Evolutionary conservation across 208 protist species (phyloP).

Genomic region (Trypanosoma brucei): DNA sequence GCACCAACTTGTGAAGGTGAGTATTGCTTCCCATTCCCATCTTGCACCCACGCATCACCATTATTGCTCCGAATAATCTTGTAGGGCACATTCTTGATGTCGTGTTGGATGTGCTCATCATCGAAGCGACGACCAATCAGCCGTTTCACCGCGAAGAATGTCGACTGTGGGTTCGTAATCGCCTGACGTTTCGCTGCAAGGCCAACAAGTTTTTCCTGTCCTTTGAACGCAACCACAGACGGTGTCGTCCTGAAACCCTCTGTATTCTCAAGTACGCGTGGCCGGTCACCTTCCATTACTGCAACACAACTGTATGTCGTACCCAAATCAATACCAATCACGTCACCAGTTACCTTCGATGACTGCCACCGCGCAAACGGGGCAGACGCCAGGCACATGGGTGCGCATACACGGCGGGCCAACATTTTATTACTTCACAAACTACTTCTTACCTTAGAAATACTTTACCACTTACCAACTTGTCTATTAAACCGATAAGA

Average conservation of each 20-base stretch:
- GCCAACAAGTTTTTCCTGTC: constrained; percentile 3
- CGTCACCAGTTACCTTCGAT: constrained; percentile 60
- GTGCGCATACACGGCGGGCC: constrained; percentile 49
- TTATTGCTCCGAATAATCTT: constrained; percentile 80
- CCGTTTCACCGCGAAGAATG: constrained; percentile 86
- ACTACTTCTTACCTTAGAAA: not conserved
- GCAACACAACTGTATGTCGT: constrained; percentile 7
- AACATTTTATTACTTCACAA: constrained; percentile 23
- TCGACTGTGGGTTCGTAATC: constrained; percentile 34
- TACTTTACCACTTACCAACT: constrained; percentile 6
- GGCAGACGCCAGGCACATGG: constrained; percentile 24
- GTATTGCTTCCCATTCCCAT: constrained; percentile 36
- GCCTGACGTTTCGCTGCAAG: constrained; percentile 7
- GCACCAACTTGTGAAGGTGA: constrained; percentile 52
- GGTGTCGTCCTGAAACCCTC: constrained; percentile 2
- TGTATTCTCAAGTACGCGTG: constrained; percentile 4
- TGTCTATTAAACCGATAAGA: not conserved
- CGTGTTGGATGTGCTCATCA: constrained; percentile 45
- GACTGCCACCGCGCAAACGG: constrained; percentile 40
- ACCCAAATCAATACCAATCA: constrained; percentile 5
- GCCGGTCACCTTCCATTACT: constrained; percentile 5
- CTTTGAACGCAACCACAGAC: constrained; percentile 5
- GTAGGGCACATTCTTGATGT: constrained; percentile 90
- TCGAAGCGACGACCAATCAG: constrained; percentile 56
- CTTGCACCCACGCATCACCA: constrained; percentile 6